These are phyloP conservation scores for Verticillium nubilum DNA, from an alignment of 2,329 filamentous ascomycete species.

Conservation along the genomic window DNA sequence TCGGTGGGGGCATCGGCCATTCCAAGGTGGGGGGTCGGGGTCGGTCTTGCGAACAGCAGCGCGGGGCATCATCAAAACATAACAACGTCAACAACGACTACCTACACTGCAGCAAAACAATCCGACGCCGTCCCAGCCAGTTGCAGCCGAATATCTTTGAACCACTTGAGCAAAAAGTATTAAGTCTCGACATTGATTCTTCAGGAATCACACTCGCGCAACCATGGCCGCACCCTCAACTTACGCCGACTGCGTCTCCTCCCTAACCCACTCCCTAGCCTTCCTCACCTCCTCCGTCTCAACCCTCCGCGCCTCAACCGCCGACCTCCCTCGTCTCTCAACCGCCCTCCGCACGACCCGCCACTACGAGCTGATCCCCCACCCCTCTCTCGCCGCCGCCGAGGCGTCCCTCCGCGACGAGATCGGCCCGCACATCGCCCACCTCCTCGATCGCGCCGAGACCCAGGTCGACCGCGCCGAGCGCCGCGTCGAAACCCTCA, in stretches of 20 bases:
- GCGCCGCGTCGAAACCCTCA: slow-evolving; percentile 75
- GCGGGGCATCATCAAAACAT: no score
- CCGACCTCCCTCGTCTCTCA: slow-evolving; percentile 51
- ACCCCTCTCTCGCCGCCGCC: slow-evolving; percentile 73
- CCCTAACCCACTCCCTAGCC: slow-evolving; percentile 53
- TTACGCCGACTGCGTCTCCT: slow-evolving; percentile 54
- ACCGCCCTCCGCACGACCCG: slow-evolving; percentile 44
- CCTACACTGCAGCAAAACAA: no score
- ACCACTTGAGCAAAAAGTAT: no score
- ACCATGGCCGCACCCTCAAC: slow-evolving; percentile 16
- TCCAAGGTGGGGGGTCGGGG: no score
- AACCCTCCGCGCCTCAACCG: slow-evolving; percentile 49
- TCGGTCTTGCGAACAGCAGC: no score
- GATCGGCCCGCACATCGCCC: slow-evolving; percentile 79
- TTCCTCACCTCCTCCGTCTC: slow-evolving; percentile 56
- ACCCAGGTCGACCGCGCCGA: slow-evolving; percentile 78
- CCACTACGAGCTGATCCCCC: slow-evolving; percentile 91
- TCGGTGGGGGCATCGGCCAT: no score
- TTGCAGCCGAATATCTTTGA: no score
- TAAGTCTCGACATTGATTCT: no score
- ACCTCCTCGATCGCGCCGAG: slow-evolving; percentile 75
- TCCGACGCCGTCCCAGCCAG: no score
- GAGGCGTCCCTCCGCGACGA: slow-evolving; percentile 82
- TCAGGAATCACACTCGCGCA: background rate
- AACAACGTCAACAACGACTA: no score